Base-by-base conservation (phyloP, 768 basidiomycete species). In the Russula emetica region DNA sequence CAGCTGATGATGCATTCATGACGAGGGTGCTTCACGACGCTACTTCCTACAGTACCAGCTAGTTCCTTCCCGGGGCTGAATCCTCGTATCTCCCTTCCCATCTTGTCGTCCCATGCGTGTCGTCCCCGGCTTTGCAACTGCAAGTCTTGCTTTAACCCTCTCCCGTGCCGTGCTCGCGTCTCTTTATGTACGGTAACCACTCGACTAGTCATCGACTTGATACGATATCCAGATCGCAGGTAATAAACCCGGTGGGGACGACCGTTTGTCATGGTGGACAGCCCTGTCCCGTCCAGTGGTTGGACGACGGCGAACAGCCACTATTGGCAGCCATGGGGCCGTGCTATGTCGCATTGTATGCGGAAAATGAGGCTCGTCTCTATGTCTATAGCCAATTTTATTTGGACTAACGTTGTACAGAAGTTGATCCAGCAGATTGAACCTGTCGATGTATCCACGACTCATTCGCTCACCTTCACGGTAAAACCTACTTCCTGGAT, bases 221-320 rank as follows among this genome's bases (percentile, higher is more conserved):
- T 30, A 47, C 38, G 30, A 64, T 56, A 16, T 5, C 32, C 32
- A 32, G 22, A 30, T 22, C 5, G 22, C 49, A 69, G 68, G 58
- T 62, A 8, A 32, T 62, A 11, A 42, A 13, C 24, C 68, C 68
- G 9, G 44, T 30, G 20, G 5, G n/a, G 20, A 49, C 24, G 9
- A 56, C 52, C 4, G 49, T 49, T 51, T 88, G 85, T 71, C 74
- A 75, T 44, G 88, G 76, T 28, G 85, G 83, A 13, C 72, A 82
- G 66, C 64, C 79, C 7, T 87, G 85, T 73, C 72, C 71, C 0
- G 78, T 90, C 8, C 61, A 76, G 51, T 91, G 87, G 88, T 63
- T 83, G 1, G 88, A 92, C 60, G 77, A 91, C 65, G 88, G 88
- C 20, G 44, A 64, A 11, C 42, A 60, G 1, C 88, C 89, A 3